phyloP scores from a whole-genome alignment of 768 basidiomycete species.

The Polyporus arcularius region DNA sequence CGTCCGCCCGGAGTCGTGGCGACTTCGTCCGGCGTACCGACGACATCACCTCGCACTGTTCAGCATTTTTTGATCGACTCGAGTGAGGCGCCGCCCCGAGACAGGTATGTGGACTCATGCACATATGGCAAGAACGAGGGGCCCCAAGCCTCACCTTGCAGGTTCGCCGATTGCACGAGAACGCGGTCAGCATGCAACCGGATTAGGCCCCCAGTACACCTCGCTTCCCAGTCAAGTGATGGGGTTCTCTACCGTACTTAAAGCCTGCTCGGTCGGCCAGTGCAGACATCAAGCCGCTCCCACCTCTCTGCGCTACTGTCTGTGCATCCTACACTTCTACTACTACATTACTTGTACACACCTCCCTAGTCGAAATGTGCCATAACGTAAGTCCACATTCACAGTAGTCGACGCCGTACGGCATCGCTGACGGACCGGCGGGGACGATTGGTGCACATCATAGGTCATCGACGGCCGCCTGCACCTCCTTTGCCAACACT shows the following conservation, averaged over 20 bases:
- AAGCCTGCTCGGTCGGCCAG: constrained; percentile 7
- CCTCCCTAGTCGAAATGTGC: constrained; percentile 52
- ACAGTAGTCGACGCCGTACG: background rate
- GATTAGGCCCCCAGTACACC: constrained; percentile 33
- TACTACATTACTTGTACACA: constrained; percentile 9
- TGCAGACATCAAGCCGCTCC: constrained; percentile 12
- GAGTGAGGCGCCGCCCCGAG: constrained; percentile 19
- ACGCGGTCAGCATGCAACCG: constrained; percentile 41
- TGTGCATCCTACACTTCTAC: constrained; percentile 12
- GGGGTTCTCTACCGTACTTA: constrained; percentile 22
- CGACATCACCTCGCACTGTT: constrained; percentile 21
- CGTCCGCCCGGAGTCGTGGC: constrained; percentile 10
- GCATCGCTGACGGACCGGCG: constrained; percentile 1
- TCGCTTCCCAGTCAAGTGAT: constrained; percentile 28
- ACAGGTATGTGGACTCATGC: constrained; percentile 20
- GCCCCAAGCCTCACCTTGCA: constrained; percentile 39
- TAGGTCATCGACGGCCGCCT: constrained; percentile 79
- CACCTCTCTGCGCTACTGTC: constrained; percentile 22
- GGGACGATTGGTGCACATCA: background rate
- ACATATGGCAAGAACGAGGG: constrained; percentile 25
- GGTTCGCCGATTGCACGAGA: constrained; percentile 34
- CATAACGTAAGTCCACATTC: constrained; percentile 57
- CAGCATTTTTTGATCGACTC: constrained; percentile 25
- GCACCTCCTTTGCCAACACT: constrained; percentile 70
- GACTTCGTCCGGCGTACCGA: constrained; percentile 21